These are phyloP conservation scores for Tetrapisispora phaffii DNA, from an alignment of 805 yeast species.

Conservation along the genomic window DNA sequence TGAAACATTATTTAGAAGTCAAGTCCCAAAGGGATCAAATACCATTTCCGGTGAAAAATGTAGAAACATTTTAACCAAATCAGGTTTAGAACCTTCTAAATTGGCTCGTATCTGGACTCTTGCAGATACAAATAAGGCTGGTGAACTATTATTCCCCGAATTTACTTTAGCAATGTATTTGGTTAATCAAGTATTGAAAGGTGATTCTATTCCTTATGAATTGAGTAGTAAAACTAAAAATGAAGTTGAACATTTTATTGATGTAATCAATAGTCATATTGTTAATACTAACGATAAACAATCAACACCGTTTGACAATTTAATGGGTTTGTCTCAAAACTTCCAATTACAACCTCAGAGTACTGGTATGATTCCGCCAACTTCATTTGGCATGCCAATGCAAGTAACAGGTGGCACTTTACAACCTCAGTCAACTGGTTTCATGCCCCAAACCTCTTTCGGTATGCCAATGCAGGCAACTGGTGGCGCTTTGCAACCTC, in stretches of 20 bases:
- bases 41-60: conserved; percentile 63
- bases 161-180: conserved; percentile 86
- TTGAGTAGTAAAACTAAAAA: conserved; percentile 65
- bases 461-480: conserved; percentile 15
- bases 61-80: conserved; percentile 66
- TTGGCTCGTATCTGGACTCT: conserved; percentile 85
- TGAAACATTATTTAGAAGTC: conserved; percentile 72
- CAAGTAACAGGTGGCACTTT: conserved; percentile 21
- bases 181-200: conserved; percentile 67
- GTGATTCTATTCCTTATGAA: conserved; percentile 64
- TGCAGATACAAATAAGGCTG: conserved; percentile 82
- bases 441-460: conserved; percentile 13
- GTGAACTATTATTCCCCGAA: conserved; percentile 82
- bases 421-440: conserved; percentile 46
- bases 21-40: conserved; percentile 47
- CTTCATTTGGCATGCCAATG: conserved; percentile 27
- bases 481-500: conserved; percentile 34
- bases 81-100: conserved; percentile 63
- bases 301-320: conserved; percentile 35
- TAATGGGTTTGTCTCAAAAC: conserved; percentile 18
- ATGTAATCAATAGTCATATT: conserved; percentile 70
- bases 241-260: conserved; percentile 84
- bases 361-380: conserved; percentile 25
- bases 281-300: conserved; percentile 11
- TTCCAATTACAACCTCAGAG: conserved; percentile 11